Evolutionary conservation across 2,329 filamentous ascomycete species (phyloP), one percentile per base, ranked within the genome.

Genomic region (Aspergillus sclerotialis): DNA sequence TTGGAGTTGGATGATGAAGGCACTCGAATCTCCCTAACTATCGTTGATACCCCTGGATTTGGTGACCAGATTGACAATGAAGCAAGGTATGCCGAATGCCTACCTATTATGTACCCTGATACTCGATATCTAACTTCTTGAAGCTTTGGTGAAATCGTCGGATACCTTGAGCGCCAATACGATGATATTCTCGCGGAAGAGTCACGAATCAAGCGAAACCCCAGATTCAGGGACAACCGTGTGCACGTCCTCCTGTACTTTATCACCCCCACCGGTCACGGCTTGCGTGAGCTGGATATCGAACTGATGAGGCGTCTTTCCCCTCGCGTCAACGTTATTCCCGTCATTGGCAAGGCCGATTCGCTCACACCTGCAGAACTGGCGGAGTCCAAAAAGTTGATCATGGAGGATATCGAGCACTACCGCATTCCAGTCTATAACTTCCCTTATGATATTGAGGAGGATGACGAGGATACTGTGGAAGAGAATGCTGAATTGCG

Each of bases 201-300:
- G 73, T 96, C 92, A 56, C 87, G 92, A 74, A 98, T 98, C 76
- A 98, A 98, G 85, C 92, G 92, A 88, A 98, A 98, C 74, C 92
- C 92, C 53, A 82, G 92, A 59, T 98, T 98, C 83, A 83, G 92
- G 61, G 92, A 98, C 72, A 96, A 98, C 73, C 86, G 92, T 72
- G 87, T 98, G 31, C 92, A 98, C 61, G 92, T 89, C 50, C 80
- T 98, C 64, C 82, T 98, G 56, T 98, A 98, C 77, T 98, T 98
- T 67, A 96, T 98, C 74, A 94, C 92, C 48, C 92, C 92, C 30
- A 98, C 92, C 43, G 92, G 92, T 56, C 88, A 95, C 65, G 89
- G 92, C 61, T 86, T 98, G 52, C 92, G 92, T 63, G 92, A 98
- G 75, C 82, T 98, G 55, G 92, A 98, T 58, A 98, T 98, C 55